Evolutionary conservation across 257 asterid genomes (phyloP).

Genomic region (Fraxinus cuspidata): DNA sequence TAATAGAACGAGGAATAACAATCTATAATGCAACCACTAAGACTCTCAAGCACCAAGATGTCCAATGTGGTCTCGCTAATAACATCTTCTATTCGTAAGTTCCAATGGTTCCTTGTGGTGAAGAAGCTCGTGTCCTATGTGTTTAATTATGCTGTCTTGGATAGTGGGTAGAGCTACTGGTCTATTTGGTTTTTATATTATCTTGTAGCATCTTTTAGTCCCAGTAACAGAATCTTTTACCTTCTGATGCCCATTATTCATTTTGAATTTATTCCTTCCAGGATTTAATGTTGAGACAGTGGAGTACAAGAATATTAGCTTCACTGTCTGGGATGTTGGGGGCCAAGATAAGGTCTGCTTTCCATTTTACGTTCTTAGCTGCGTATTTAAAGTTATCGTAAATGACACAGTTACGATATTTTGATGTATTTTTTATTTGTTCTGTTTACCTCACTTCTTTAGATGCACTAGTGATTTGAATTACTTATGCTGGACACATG

Average conservation of each 20-base stretch:
- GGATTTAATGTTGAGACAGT: constrained; percentile 46
- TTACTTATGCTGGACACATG: not conserved
- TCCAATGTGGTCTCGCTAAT: not conserved
- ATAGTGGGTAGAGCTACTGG: not conserved
- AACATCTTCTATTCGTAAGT: not conserved
- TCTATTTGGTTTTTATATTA: not conserved
- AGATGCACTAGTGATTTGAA: not conserved
- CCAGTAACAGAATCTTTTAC: not conserved
- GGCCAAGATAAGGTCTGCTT: constrained; percentile 42
- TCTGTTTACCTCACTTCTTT: not conserved
- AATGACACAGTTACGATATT: not conserved
- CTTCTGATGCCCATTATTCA: not conserved
- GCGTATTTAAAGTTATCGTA: not conserved
- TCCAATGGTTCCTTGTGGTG: not conserved
- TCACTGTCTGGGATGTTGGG: constrained; percentile 48
- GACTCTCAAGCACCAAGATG: not conserved
- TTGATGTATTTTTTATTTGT: not conserved
- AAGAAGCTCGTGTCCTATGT: not conserved
- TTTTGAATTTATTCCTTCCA: constrained; percentile 6
- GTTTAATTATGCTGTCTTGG: not conserved
- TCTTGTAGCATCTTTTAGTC: not conserved
- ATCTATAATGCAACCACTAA: not conserved
- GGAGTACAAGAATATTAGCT: constrained; percentile 44
- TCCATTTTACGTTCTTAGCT: not conserved
- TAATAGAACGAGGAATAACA: not conserved